A percentile compares a stretch with the other conserved stretches of the same genome.
Evolutionary conservation across 2,329 filamentous ascomycete genomes (phyloP).

Genomic region (Botryotinia calthae): DNA sequence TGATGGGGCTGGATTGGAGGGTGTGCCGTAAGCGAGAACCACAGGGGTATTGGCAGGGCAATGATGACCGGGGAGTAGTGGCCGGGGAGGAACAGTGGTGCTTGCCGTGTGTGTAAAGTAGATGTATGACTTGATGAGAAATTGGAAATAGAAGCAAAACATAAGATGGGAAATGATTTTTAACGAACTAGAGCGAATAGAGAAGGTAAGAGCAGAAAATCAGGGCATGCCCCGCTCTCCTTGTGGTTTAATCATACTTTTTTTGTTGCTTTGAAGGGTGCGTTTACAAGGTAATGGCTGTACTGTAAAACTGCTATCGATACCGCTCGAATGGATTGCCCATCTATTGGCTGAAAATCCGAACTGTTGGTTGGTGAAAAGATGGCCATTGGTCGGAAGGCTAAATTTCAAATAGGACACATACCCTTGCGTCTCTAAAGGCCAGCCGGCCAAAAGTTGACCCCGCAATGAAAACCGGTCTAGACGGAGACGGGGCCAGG

Average conservation of each 20-base stretch:
- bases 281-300: background rate
- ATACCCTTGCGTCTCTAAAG: slow-evolving; percentile 6
- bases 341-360: slow-evolving; percentile 15
- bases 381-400: slow-evolving; percentile 2
- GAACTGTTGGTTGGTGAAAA: background rate
- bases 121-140: slow-evolving; percentile 6
- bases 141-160: background rate
- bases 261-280: background rate
- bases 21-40: slow-evolving; percentile 5
- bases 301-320: background rate
- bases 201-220: background rate
- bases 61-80: background rate
- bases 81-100: background rate
- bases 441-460: background rate
- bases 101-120: slow-evolving; percentile 14
- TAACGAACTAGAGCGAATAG: background rate
- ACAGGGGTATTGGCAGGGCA: background rate
- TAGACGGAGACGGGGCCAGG: background rate
- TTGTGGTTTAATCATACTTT: slow-evolving; percentile 3
- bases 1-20: slow-evolving; percentile 7
- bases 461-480: slow-evolving; percentile 8
- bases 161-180: background rate
- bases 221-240: background rate
- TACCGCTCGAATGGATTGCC: slow-evolving; percentile 5
- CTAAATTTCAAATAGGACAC: background rate